Evolutionary conservation across 148 eudicot genomes (phyloP), one percentile per base, ranked within the genome.

Genomic region (Dianthus caryophyllus): DNA sequence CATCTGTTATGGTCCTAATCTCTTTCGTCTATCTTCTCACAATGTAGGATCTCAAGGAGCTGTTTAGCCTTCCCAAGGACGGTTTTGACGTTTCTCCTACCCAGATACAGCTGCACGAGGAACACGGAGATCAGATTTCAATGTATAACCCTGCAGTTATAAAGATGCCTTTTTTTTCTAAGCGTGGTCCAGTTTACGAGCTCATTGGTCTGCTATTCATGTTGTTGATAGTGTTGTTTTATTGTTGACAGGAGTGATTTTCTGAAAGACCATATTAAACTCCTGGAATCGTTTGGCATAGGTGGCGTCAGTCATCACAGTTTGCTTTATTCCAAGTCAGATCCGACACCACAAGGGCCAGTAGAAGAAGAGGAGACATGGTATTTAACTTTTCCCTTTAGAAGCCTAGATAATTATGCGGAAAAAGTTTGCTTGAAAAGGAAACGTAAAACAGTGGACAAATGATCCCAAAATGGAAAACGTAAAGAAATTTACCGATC

Each of bases 301-400:
- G 99, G 93, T 63, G 97, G 99, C 56, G 96, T 95, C 54, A 90
- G 99, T 77, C 79, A 88, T 65, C 99, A 95, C 66, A 90, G 99
- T 69, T 79, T 95, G 83, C 94, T 95, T 25, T 95, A 88, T 76
- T 88, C 99, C 36, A 90, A 90, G 83, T 77, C 96, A n/a, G 97
- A 84, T 36, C 90, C 97, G 25, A 75, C 79, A 29, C 82, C 88
- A 55, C 70, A 11, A 60, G 69, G 52, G 53, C 74, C 67, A 41
- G 65, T 64, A 30, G 89, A 90, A 51, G 90, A 88, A 69, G 91
- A 84, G 38, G 64, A 57, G 29, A 54, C 44, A 70, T 83, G 90
- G 99, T 93, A 70, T 83, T 49, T 54, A 53, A 41, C n/a, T 27
- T 64, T 13, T 33, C 44, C 25, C 68, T 59, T 53, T 73, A 41